Evolutionary conservation across 2,329 filamentous ascomycete genomes (phyloP), one percentile per base, ranked within the genome.

Genomic region (Fusarium austroafricanum): DNA sequence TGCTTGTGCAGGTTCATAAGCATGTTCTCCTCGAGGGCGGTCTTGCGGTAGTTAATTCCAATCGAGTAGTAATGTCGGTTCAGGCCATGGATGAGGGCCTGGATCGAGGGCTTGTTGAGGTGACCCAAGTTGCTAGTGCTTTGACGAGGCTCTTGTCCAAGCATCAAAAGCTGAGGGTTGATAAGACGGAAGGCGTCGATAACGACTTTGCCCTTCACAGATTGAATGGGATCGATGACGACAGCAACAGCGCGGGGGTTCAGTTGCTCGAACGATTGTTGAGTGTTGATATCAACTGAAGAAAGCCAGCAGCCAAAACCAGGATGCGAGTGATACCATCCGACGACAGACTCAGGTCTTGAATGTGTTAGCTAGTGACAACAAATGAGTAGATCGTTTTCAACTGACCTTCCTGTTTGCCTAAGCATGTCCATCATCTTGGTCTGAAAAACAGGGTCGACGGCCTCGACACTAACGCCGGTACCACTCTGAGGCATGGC

Each of bases 401-500:
- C 21, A 38, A 67, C 87, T 75, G 84, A 96, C 93, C 96, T 88
- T 82, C 96, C 96, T 60, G 96, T 99, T 85, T 99, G 96, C 76
- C 92, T 88, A 79, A 99, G 85, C 96, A 99, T 98, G 79, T 99
- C 96, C 96, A 99, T 99, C 96, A 99, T 99, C 87, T 97, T 99
- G 76, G 94, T 97, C 84, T 99, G 96, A 81, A 99, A 99, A 33
- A 99, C 96, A 11, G 94, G 94, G 79, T 99, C 96, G 68, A 99
- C 96, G 51, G 96, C 96, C 82, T 99, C 96, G 75, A 99, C 96
- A 81, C 93, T 97, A 73, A 99, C 96, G 73, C 96, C 96, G 2
- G 96, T 99, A 82, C 96, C 96, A 74, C 94, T 97, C 79, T 99
- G 96, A 20, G 96, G 96, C 96, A 99, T 99, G 63, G 96, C 96